These are phyloP conservation scores for Pichia cabralensis DNA, from an alignment of 805 yeast genomes.

Conservation along the genomic window DNA sequence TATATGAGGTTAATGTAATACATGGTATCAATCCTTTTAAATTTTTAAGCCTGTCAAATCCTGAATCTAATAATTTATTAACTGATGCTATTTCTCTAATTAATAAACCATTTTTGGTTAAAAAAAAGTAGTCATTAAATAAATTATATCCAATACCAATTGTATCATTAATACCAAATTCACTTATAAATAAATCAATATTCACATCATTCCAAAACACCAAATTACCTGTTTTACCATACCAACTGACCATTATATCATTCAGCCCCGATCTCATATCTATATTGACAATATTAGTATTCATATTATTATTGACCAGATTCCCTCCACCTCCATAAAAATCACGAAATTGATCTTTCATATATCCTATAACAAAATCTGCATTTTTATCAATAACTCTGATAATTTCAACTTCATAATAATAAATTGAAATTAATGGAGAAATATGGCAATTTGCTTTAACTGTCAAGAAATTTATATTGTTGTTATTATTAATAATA, in stretches of 20 bases:
- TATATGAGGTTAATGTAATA: constrained; percentile 36
- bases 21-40: constrained; percentile 27
- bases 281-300: constrained; percentile 9
- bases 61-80: constrained; percentile 3
- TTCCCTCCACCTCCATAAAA: too few species aligned
- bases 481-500: constrained; percentile 1
- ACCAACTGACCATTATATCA: constrained; percentile 39
- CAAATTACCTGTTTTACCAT: constrained; percentile 40
- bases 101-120: constrained; percentile 71
- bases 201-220: constrained; percentile 27
- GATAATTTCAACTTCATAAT: constrained; percentile 37
- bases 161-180: constrained; percentile 48
- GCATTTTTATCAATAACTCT: constrained; percentile 27
- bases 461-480: constrained; percentile 1
- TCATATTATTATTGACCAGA: background rate
- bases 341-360: constrained; percentile 26
- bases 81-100: constrained; percentile 37
- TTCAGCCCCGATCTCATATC: constrained; percentile 43
- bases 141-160: constrained; percentile 83
- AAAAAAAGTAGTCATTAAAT: constrained; percentile 50
- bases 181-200: constrained; percentile 31
- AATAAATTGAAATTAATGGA: constrained; percentile 34
- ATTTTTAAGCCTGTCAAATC: constrained; percentile 5
- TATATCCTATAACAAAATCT: constrained; percentile 37
- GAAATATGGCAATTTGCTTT: constrained; percentile 1